Evolutionary conservation across 768 basidiomycete genomes (phyloP), one percentile per base, ranked within the genome.

Genomic region (Mycena pura): DNA sequence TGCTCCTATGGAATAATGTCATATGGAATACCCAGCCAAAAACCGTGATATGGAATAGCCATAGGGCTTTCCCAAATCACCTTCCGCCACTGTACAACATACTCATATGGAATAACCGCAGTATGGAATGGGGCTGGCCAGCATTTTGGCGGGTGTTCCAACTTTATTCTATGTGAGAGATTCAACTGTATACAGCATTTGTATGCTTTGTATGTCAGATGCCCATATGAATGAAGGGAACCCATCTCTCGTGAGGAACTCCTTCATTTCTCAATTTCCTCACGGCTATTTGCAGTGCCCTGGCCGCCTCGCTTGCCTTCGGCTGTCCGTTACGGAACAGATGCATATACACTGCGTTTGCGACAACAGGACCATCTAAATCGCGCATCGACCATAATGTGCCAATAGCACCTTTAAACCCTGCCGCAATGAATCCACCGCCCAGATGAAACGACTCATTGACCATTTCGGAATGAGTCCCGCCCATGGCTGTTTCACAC

Each of bases 371-470:
- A 5, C 70, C 78, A 61, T 71, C 62, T 6, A 43, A 34, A 50
- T 80, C 78, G 0, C 54, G 50, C 49, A 78, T 76, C 10, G 74
- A 70, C 77, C 79, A 79, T 73, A 79, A 73, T 27, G 78, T 79
- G 11, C 66, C 78, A 8, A 80, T 60, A 3, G 76, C 75, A 24
- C 75, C 51, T 24, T 59, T 43, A 43, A 68, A 73, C 5, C 72
- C 72, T 27, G 69, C 70, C 21, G 62, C 53, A 43, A 76, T 64
- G 77, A 80, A 78, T 15, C 76, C 77, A 4, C 76, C 76, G 0
- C 78, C 74, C 4, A 80, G 59, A 69, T 79, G 77, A 4, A 80
- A 69, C 0, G 71, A 73, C 49, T 81, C 80, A 6, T 78, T 73
- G 0, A 73, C 54, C 1, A 74, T 53, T 24, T 52, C 48, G 22